Percentiles rank a stretch among this genome's conserved stretches.
Conservation (phyloP, 129 eudicot species). For the Pittosporum tobira region DNA sequence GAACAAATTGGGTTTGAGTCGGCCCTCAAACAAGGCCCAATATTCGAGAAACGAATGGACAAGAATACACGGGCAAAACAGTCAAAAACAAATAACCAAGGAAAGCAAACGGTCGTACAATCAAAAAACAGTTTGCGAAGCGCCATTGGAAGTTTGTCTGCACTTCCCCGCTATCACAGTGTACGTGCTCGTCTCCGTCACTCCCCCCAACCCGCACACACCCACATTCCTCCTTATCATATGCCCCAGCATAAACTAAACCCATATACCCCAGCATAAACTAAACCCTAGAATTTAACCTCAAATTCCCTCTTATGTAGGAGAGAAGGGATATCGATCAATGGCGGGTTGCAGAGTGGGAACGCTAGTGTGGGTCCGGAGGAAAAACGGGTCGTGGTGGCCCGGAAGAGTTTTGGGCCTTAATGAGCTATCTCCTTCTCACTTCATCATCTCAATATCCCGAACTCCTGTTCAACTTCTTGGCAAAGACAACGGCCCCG, state of each 20-base stretch:
- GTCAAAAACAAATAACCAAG: too few species aligned
- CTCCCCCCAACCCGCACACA: not conserved
- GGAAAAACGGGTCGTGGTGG: slow-evolving; percentile 27
- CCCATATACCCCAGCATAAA: not conserved
- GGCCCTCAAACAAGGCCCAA: too few species aligned
- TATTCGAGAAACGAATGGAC: too few species aligned
- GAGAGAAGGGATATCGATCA: not conserved
- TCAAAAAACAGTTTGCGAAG: slow-evolving; percentile 30
- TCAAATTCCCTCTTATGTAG: not conserved
- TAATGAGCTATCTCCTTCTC: slow-evolving; percentile 1
- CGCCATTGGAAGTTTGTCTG: slow-evolving; percentile 19
- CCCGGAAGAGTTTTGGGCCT: slow-evolving; percentile 21
- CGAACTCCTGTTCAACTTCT: slow-evolving; percentile 16
- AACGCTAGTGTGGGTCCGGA: slow-evolving; percentile 20
- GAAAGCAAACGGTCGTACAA: slow-evolving; percentile 21
- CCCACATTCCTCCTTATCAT: not conserved
- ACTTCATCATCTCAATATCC: not conserved
- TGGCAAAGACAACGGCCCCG: slow-evolving; percentile 12
- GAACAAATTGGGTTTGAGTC: too few species aligned
- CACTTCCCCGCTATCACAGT: too few species aligned
- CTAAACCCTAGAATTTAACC: not conserved
- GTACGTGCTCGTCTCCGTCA: too few species aligned
- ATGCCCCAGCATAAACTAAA: not conserved
- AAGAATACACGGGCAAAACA: too few species aligned
- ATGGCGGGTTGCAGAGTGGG: slow-evolving; percentile 14